Evolutionary conservation across 768 basidiomycete species (phyloP), one percentile per base, ranked within the genome.

Genomic region (Termitomyces sp.): DNA sequence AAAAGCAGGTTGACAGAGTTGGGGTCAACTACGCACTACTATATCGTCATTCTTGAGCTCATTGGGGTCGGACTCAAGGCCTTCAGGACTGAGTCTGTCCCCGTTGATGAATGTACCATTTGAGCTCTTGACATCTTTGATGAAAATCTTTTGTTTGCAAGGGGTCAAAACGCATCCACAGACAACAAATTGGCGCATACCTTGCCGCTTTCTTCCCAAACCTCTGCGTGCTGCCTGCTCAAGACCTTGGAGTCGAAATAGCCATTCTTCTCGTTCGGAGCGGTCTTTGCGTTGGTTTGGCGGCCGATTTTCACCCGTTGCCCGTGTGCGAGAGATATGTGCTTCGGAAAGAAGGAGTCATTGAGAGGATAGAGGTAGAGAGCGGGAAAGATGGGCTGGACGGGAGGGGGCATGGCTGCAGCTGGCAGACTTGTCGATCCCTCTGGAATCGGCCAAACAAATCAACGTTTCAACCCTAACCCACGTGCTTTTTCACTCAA

Each of bases 41-140:
- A 94, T 88, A 69, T 98, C 95, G 68, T 96, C 95, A 49, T 85
- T 88, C 75, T 98, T 94, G 41, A 99, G 85, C 73, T 97, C 93
- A 62, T 85, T 94, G 0, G 94, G 92, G 22, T 95, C 91, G 0
- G 90, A 92, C 74, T 98, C 95, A 58, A 90, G 79, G 36, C 92
- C 88, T 70, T 99, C 96, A 4, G 81, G 80, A 61, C 89, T 92
- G 49, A 98, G 85, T 41, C 97, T 82, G 63, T 98, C 94, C 56
- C 92, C 88, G 65, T 99, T 98, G 70, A 99, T 94, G 70, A 98
- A 99, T 6, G 97, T 99, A 1, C 97, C 97, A 62, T 99, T 99
- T 1, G 92, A 94, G 62, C 90, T 93, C 77, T 96, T 96, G 69
- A 98, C 94, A 72, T 98, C 97, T 73, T 94, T 96, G 79, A 99